These are phyloP conservation scores for Dioszegia crocea DNA, from an alignment of 768 basidiomycete species.

Conservation along the genomic window DNA sequence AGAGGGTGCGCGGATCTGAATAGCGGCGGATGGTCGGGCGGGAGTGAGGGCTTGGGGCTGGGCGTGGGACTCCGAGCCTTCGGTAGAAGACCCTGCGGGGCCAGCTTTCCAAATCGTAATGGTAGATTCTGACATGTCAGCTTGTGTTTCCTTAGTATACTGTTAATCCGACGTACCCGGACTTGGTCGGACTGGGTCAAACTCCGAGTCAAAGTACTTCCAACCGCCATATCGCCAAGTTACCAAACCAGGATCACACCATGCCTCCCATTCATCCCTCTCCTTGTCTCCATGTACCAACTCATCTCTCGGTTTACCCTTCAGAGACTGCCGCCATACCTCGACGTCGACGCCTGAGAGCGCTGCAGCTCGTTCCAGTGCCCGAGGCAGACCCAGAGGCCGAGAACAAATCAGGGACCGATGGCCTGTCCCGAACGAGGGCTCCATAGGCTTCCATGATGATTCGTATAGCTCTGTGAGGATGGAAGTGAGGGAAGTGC, in stretches of 20 bases:
- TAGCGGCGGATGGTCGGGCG: constrained; percentile 34
- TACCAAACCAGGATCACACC: constrained; percentile 50
- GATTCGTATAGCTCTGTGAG: constrained; percentile 23
- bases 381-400: constrained; percentile 33
- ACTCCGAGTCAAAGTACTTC: constrained; percentile 48
- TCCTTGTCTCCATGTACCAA: constrained; percentile 6
- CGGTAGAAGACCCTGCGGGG: not conserved
- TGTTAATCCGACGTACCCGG: constrained; percentile 36
- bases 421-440: constrained; percentile 40
- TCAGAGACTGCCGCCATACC: constrained; percentile 38
- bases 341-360: constrained; percentile 22
- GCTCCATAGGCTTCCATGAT: constrained; percentile 42
- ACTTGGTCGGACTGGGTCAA: constrained; percentile 34
- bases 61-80: constrained; percentile 9
- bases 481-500: constrained; percentile 16
- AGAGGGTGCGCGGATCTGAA: constrained; percentile 45
- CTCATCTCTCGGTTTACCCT: constrained; percentile 9
- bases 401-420: constrained; percentile 40
- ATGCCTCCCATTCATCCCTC: constrained; percentile 48
- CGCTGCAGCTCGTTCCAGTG: constrained; percentile 30
- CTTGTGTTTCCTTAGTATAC: not conserved
- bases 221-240: constrained; percentile 47
- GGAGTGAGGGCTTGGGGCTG: constrained; percentile 19
- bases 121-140: constrained; percentile 32
- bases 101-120: constrained; percentile 46